Conservation (phyloP, 1,284 basidiomycete species). For the Mycena sp. region DNA sequence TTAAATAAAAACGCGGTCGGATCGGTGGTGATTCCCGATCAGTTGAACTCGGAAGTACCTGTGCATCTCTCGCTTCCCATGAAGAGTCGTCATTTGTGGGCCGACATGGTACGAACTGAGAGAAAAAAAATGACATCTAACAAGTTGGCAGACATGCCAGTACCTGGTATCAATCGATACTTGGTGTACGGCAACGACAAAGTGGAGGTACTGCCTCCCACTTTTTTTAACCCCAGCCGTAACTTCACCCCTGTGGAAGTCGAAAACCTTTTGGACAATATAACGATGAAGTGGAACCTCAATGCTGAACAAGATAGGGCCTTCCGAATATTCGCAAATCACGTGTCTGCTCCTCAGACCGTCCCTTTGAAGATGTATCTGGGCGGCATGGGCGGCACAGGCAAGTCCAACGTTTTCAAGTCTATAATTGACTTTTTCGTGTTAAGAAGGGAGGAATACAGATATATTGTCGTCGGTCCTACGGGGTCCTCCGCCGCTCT, state of each 20-base stretch:
- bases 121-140: not conserved
- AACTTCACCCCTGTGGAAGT: not conserved
- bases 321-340: constrained; percentile 42
- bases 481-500: constrained; percentile 47
- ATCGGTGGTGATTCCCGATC: too few relatives aligned
- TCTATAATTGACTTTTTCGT: constrained; percentile 47
- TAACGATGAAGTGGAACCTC: constrained; percentile 17
- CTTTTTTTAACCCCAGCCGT: not conserved
- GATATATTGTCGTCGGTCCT: constrained; percentile 49
- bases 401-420: constrained; percentile 56
- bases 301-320: constrained; percentile 47
- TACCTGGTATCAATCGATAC: not conserved
- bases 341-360: constrained; percentile 28
- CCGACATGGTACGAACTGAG: not conserved
- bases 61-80: too few relatives aligned
- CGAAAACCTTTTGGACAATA: not conserved
- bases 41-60: too few relatives aligned
- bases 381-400: constrained; percentile 54
- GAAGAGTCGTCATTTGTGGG: not conserved
- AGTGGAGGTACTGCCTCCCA: not conserved
- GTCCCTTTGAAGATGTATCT: constrained; percentile 47
- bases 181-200: not conserved
- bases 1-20: too few relatives aligned
- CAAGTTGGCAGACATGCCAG: not conserved
- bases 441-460: constrained; percentile 40